Conservation (phyloP, 2,329 filamentous ascomycete species). For the Fusarium sp. region DNA sequence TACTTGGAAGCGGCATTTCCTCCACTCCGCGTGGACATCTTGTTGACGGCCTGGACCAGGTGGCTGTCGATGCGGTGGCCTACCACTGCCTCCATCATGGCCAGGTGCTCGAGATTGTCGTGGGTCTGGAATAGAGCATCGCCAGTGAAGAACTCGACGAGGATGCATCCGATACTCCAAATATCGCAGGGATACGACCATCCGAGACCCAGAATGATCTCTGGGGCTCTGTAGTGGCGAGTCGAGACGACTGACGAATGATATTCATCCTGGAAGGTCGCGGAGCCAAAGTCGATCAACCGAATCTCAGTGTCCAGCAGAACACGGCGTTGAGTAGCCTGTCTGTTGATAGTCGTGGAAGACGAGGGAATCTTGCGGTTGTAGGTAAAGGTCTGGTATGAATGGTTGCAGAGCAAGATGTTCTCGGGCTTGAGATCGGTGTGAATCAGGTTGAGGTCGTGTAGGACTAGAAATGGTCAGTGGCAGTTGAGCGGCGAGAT, state of each 20-base stretch:
- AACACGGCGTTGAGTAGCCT: conserved; percentile 73
- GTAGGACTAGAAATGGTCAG: conserved; percentile 73
- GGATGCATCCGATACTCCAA: conserved; percentile 79
- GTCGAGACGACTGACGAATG: conserved; percentile 79
- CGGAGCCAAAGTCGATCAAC: conserved; percentile 78
- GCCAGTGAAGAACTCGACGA: conserved; percentile 79
- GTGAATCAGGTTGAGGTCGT: conserved; percentile 97
- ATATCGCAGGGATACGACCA: conserved; percentile 81
- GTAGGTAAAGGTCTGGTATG: conserved; percentile 78
- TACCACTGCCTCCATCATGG: conserved; percentile 81
- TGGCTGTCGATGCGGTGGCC: conserved; percentile 68
- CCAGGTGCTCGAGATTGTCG: conserved; percentile 77
- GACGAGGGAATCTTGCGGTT: conserved; percentile 77
- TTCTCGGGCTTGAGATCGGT: conserved; percentile 82
- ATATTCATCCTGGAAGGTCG: conserved; percentile 79
- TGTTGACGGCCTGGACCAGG: conserved; percentile 63
- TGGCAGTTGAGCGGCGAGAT: not conserved
- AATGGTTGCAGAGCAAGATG: conserved; percentile 73
- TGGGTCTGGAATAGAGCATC: conserved; percentile 80
- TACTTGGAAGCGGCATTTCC: conserved; percentile 75
- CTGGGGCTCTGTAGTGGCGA: conserved; percentile 76
- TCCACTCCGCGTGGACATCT: conserved; percentile 67
- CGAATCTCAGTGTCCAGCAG: conserved; percentile 77
- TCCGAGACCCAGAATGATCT: conserved; percentile 77
- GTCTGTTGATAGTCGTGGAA: conserved; percentile 68